Evolutionary conservation across 1,284 basidiomycete species (phyloP).

Genomic region (Xerocomus alliaceus): DNA sequence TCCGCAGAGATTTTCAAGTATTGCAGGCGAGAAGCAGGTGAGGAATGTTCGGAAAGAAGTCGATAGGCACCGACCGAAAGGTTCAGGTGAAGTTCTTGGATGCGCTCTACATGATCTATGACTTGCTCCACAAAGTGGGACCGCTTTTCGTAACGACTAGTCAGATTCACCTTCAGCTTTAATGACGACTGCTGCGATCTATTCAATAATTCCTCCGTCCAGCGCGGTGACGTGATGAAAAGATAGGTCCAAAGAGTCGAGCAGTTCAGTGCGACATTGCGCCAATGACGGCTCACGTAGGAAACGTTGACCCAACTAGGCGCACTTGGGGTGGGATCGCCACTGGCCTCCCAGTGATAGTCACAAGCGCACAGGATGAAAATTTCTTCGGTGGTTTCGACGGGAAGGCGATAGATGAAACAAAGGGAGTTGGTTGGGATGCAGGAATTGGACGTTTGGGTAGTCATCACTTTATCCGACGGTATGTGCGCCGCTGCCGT

Average conservation of each 20-base stretch:
- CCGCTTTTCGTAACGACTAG: neutral
- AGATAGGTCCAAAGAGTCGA: neutral
- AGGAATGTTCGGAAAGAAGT: neutral
- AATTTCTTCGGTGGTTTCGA: neutral
- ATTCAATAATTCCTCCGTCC: neutral
- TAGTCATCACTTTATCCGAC: too few relatives aligned
- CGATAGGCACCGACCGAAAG: neutral
- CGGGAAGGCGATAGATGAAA: neutral
- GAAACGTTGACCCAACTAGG: conserved; percentile 2
- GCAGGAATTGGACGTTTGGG: too few relatives aligned
- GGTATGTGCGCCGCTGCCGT: too few relatives aligned
- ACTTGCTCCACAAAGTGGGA: neutral
- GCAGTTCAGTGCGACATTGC: neutral
- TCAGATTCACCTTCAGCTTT: neutral
- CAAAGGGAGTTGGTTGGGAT: neutral
- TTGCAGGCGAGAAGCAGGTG: neutral
- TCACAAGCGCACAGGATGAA: neutral
- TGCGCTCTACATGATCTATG: neutral
- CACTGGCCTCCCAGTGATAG: neutral
- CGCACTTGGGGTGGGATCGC: too few relatives aligned
- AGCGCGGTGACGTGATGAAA: neutral
- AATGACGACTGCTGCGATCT: neutral
- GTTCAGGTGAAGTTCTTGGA: neutral
- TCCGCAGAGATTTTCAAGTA: neutral
- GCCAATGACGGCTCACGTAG: neutral